phyloP scores from a whole-genome alignment of 805 yeast species.

The Candida ficus region DNA sequence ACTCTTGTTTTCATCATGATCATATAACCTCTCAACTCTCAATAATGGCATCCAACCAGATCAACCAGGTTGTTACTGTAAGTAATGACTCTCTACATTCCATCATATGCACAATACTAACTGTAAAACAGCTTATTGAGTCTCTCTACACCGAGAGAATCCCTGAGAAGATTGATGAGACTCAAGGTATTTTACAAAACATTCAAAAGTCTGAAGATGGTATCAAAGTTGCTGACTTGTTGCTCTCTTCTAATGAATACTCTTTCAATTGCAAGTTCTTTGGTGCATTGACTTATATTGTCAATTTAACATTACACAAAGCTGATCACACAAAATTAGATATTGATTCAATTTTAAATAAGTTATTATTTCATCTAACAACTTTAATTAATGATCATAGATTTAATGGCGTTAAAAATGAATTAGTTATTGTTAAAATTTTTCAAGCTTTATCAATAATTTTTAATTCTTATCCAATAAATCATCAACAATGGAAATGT shows the following conservation, averaged over 20 bases:
- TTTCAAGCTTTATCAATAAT: conserved; percentile 49
- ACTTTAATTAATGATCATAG: conserved; percentile 8
- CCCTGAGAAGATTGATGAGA: conserved; percentile 32
- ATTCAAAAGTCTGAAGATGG: conserved; percentile 57
- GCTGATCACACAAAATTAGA: conserved; percentile 15
- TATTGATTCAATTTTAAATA: conserved; percentile 9
- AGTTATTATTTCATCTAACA: conserved; percentile 15
- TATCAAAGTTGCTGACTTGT: conserved; percentile 47
- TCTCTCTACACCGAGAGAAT: conserved; percentile 19
- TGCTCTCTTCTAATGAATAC: conserved; percentile 34
- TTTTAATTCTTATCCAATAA: conserved; percentile 29
- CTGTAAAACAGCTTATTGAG: conserved; percentile 18
- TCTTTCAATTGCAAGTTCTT: conserved; percentile 58
- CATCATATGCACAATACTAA: neutral
- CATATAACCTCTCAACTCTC: too few species aligned
- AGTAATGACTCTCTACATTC: neutral
- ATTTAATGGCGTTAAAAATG: conserved; percentile 11
- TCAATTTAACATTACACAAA: conserved; percentile 39
- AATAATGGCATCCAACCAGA: conserved; percentile 1
- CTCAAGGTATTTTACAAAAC: conserved; percentile 52
- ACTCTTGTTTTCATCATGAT: too few species aligned
- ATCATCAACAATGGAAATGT: conserved; percentile 33
- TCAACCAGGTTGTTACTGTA: conserved; percentile 9
- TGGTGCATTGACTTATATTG: conserved; percentile 78
- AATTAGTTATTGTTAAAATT: conserved; percentile 53